Base-by-base conservation (phyloP, 139 green algal genomes). In the Trebouxia sp. region DNA sequence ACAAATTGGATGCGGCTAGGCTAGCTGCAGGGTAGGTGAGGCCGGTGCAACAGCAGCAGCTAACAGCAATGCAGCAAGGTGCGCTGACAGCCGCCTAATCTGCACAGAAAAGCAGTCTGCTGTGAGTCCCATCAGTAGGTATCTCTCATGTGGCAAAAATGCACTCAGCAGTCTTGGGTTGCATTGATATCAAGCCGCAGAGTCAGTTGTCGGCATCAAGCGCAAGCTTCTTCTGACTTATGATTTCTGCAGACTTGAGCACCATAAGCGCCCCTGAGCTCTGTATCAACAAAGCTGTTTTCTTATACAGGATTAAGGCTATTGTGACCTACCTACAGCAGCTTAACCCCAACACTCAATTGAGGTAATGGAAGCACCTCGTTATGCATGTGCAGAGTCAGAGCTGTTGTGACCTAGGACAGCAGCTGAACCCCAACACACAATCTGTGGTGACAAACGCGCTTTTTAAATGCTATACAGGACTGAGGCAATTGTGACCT, bases 1-100 rank as follows among this genome's bases (percentile, higher is more conserved):
- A 90, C 74, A 80, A 90, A 51, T 45, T 90, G 39, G 87, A 81
- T 26, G 28, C 66, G 9, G 67, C 20, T 26, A n/a, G n/a, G 28
- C 75, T 30, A 12, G 30, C 66, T 62, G 83, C 67, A 9, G 2
- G 22, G 4, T 62, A 39, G 85, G 74, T 0, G 69, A 81, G 41
- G n/a, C 37, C 5, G 79, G 65, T 1, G 66, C 80, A 1, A 72
- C 78, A 17, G 30, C 39, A 24, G 43, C 74, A 53, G 58, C 74
- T 30, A 84, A 77, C 30, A 70, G 69, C n/a, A 35, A 53, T 24
- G 67, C 69, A 28, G 7, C 22, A 12, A 51, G 65, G 56, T 75
- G 22, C 1, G 45, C 7, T 22, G 20, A 3, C 2, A 58, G 50
- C 4, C 1, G 50, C 50, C 26, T 22, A 26, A 26, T 12, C 12